Base-by-base conservation (phyloP, 2,329 filamentous ascomycete genomes). In the Lecanicillium sp. region DNA sequence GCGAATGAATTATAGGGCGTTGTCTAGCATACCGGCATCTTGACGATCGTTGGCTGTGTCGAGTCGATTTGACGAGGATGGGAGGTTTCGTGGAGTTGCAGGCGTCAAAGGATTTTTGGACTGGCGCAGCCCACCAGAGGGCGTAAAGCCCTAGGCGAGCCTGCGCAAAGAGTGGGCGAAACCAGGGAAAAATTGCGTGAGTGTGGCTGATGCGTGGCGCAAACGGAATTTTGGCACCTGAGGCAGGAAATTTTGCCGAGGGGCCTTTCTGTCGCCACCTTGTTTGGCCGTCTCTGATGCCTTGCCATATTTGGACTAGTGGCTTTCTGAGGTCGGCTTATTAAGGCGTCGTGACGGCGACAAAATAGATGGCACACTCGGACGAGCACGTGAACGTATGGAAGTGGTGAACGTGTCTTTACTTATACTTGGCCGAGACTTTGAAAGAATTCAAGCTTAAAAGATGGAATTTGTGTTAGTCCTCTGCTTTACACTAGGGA, bases 11-110 rank as follows among this genome's bases (percentile, higher is more conserved):
- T 6, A 31, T 31, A 16, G 39, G 35, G 41, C 38, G 33, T 36
- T 44, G 37, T 42, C 38, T 47, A n/a, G 37, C 62, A 49, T 64
- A 64, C 62, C 56, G 62, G 58, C 62, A 64, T 64, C 52, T 58
- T 64, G 59, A 47, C 51, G 54, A 50, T 51, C 54, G 55, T 59
- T 52, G 50, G 28, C 25, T 28, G 55, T 57, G 54, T 60, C 58
- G 52, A 61, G 53, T 57, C 54, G 51, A 42, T 54, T n/a, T 54
- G 52, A 41, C 40, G 43, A 44, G 59, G 56, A 51, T 54, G 54
- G 54, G 50, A 48, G 47, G 45, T 55, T 53, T 51, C 45, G 50
- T 48, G 48, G 47, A 52, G 53, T 52, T 54, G 48, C 48, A 51
- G 22, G 22, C 22, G 22, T 25, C 22, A 50, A 49, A 56, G 40